Base-by-base conservation (phyloP, 768 basidiomycete genomes). In the Boletellus ananas region DNA sequence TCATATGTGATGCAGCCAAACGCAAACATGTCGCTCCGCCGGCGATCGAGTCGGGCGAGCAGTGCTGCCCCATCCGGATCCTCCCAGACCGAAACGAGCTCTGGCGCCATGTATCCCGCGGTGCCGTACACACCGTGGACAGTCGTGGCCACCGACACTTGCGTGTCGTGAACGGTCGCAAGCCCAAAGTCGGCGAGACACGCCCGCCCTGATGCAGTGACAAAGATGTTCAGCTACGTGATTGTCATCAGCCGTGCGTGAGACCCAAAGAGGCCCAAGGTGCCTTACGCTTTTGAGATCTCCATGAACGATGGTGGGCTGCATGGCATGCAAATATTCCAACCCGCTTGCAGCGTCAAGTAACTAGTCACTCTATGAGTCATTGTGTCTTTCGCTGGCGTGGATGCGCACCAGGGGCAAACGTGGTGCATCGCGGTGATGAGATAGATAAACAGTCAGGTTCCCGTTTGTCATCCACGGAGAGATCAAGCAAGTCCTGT, bases 231-330 rank as follows among this genome's bases (percentile, higher is more conserved):
- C 1, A 57, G 36, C 68, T 69, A 27, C n/a, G 13, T 3, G 4
- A 35, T 18, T 18, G n/a, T 3, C 0, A 13, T 61, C 12, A 60
- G 34, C 42, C 37, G 10, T 12, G 8, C 14, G 4, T 33, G 12
- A 3, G 6, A 38, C 23, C 8, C 43, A 2, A 25, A 18, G 14
- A 23, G n/a, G 21, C 16, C 31, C 18, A 3, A 25, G 36, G 34
- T 10, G 29, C 51, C 72, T 53, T 45, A 76, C 75, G 27, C 69
- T 69, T 57, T 74, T 76, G 18, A 76, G 50, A 46, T 76, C 75
- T 10, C 75, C 74, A 17, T 76, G 74, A 12, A 70, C 54, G 14
- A 77, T 66, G 1, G 75, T 73, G 21, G 72, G 72, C 29, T 64
- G 48, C 51, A 67, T 61, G 7, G 59, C 58, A 44, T 77, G 75